Evolutionary conservation across 345 rosid genomes (phyloP).

Genomic region (Brassica cretica): DNA sequence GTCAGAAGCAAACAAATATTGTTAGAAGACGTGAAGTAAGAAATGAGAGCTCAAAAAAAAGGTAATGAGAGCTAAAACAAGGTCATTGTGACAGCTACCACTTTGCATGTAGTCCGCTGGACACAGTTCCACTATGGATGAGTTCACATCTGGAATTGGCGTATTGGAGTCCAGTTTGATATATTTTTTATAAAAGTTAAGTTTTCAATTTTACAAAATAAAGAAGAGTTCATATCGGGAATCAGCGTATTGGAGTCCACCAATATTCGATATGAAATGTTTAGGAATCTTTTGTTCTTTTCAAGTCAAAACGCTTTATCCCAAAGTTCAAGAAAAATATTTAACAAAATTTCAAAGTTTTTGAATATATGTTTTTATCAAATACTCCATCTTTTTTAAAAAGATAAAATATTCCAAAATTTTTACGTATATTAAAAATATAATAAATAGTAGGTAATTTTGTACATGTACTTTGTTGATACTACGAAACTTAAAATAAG

Average conservation of each 20-base stretch:
- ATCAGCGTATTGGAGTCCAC: neutral
- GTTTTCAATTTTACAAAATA: neutral
- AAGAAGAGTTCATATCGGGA: neutral
- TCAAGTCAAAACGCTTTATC: neutral
- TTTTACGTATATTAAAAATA: too few species aligned
- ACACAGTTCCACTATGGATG: neutral
- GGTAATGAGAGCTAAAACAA: neutral
- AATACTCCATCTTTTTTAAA: neutral
- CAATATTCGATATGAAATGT: neutral
- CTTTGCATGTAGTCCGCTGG: neutral
- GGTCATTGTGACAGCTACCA: constrained; percentile 7
- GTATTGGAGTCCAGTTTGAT: neutral
- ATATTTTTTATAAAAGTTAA: neutral
- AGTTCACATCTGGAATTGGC: neutral
- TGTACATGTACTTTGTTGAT: too few species aligned
- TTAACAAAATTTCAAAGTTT: neutral
- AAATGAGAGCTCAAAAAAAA: neutral
- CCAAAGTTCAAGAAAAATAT: neutral
- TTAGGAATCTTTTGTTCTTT: neutral
- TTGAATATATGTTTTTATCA: neutral
- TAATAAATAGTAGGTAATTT: too few species aligned
- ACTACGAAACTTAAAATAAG: too few species aligned
- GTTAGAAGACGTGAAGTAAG: constrained; percentile 4
- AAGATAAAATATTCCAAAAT: too few species aligned
- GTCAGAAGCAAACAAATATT: constrained; percentile 1